These are phyloP conservation scores for Cydonia oblonga DNA, from an alignment of 331 rosid species.

Conservation along the genomic window DNA sequence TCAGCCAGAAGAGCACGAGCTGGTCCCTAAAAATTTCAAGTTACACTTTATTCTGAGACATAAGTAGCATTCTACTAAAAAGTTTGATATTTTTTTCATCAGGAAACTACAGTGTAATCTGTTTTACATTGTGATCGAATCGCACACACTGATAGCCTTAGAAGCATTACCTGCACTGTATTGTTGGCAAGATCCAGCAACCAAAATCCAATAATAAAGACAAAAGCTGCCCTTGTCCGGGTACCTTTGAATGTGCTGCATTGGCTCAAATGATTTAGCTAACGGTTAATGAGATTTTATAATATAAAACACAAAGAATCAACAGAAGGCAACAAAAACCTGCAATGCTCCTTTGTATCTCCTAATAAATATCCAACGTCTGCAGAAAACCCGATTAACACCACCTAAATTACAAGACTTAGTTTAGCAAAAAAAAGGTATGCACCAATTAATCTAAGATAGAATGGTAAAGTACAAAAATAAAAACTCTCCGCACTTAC, in stretches of 20 bases:
- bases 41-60: slow-evolving; percentile 3
- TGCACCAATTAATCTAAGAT: not conserved
- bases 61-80: not conserved
- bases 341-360: slow-evolving; percentile 86
- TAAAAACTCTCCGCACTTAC: slow-evolving; percentile 39
- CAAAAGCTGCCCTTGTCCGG: slow-evolving; percentile 74
- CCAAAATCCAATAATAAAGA: slow-evolving; percentile 94
- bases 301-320: slow-evolving; percentile 13
- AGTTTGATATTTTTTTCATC: not conserved
- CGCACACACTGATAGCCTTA: slow-evolving; percentile 1
- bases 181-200: slow-evolving; percentile 99
- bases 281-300: slow-evolving; percentile 4
- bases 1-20: slow-evolving; percentile 99
- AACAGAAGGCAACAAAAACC: slow-evolving; percentile 41
- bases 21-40: slow-evolving; percentile 58
- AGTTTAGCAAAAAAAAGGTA: slow-evolving; percentile 29
- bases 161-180: slow-evolving; percentile 74
- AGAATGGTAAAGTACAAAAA: slow-evolving; percentile 1
- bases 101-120: not conserved
- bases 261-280: slow-evolving; percentile 20
- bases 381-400: slow-evolving; percentile 91
- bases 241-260: slow-evolving; percentile 82
- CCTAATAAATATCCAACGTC: slow-evolving; percentile 89
- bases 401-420: slow-evolving; percentile 57
- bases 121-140: not conserved